These are phyloP conservation scores for Camptophora hylomeconis DNA, from an alignment of 2,329 filamentous ascomycete species.

Conservation along the genomic window DNA sequence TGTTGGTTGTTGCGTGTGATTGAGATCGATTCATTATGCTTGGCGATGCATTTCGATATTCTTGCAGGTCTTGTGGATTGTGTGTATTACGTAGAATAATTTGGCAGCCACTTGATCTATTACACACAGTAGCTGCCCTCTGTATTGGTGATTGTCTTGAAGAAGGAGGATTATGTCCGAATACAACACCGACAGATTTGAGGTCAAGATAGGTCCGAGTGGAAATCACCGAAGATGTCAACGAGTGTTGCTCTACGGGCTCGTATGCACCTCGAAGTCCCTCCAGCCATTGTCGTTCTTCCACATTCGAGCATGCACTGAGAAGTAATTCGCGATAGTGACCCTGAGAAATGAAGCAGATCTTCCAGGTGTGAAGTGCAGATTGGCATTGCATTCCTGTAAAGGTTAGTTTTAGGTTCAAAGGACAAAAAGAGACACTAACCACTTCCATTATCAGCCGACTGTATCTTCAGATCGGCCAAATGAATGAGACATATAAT, in stretches of 20 bases:
- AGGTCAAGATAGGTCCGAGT: slow-evolving; percentile 57
- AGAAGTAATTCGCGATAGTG: slow-evolving; percentile 74
- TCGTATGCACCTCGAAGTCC: slow-evolving; percentile 44
- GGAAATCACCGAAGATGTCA: slow-evolving; percentile 32
- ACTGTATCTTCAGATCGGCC: slow-evolving; percentile 52
- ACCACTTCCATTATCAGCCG: slow-evolving; percentile 65
- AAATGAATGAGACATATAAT: slow-evolving; percentile 64
- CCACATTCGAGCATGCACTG: slow-evolving; percentile 68
- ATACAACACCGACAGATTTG: slow-evolving; percentile 60
- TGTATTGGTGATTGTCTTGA: slow-evolving; percentile 57
- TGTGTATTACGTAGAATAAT: slow-evolving; percentile 81
- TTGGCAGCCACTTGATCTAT: slow-evolving; percentile 55
- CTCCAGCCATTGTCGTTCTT: slow-evolving; percentile 68
- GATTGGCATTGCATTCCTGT: slow-evolving; percentile 76
- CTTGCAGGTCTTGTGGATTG: slow-evolving; percentile 44
- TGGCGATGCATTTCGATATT: slow-evolving; percentile 29
- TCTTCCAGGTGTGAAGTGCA: slow-evolving; percentile 80
- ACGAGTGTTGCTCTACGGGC: slow-evolving; percentile 33
- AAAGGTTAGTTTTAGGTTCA: slow-evolving; percentile 23
- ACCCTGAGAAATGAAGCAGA: slow-evolving; percentile 66
- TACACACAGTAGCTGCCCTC: slow-evolving; percentile 59
- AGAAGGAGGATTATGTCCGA: slow-evolving; percentile 50
- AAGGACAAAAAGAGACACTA: slow-evolving; percentile 24
- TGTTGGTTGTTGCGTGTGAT: slow-evolving; percentile 58
- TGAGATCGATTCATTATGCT: slow-evolving; percentile 63